Conservation (phyloP, 192 early-diverging fungal genomes). For the Spinellus fusiger region DNA sequence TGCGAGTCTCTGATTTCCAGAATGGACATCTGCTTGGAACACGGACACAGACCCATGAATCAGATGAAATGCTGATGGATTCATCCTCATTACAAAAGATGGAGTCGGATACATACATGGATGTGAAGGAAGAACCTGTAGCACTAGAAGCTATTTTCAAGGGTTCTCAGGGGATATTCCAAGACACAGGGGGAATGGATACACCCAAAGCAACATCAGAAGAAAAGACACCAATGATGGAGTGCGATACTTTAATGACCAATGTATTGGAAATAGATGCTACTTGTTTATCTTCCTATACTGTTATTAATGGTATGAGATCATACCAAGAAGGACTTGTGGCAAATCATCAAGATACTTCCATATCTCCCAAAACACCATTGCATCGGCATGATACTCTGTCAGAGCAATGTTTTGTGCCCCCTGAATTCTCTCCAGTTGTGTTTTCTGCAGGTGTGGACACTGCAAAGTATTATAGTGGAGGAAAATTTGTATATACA, state of each 20-base stretch:
- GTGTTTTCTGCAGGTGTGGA: slow-evolving; percentile 14
- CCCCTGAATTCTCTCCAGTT: slow-evolving; percentile 29
- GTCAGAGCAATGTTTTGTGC: slow-evolving; percentile 14
- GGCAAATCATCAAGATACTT: too few species aligned
- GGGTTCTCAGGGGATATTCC: not conserved
- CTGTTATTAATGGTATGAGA: not conserved
- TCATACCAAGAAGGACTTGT: too few species aligned
- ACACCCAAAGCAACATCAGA: not conserved
- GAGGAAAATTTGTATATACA: slow-evolving; percentile 31
- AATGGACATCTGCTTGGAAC: too few species aligned
- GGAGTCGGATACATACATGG: too few species aligned
- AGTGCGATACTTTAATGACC: not conserved
- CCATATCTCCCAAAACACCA: not conserved
- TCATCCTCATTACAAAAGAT: too few species aligned
- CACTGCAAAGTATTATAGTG: slow-evolving; percentile 32
- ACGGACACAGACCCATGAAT: too few species aligned
- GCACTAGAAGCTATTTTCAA: too few species aligned
- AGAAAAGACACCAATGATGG: not conserved
- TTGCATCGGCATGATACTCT: not conserved
- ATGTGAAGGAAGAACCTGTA: too few species aligned
- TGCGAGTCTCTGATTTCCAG: not conserved
- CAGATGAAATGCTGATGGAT: too few species aligned
- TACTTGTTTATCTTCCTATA: not conserved
- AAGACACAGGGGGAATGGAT: not conserved
- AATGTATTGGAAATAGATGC: not conserved